Evolutionary conservation across 495 filamentous ascomycete species (phyloP).

Genomic region (Clohesyomyces aquaticus): DNA sequence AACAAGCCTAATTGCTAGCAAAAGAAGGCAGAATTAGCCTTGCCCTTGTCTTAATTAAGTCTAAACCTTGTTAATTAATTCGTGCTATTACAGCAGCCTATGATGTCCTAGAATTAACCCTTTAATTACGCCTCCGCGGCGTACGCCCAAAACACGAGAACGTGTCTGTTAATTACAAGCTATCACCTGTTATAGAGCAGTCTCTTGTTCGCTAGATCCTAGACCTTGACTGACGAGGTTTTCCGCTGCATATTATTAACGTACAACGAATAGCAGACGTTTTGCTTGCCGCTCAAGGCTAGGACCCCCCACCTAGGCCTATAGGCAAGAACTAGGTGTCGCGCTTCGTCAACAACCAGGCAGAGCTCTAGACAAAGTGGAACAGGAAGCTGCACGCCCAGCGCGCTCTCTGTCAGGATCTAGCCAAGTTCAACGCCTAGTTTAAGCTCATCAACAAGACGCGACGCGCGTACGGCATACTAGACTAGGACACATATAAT

Average conservation of each 20-base stretch:
- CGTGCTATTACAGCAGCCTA: conserved; percentile 8
- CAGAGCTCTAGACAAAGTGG: conserved; percentile 27
- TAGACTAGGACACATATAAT: too few species aligned
- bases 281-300: conserved; percentile 7
- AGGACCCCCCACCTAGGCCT: conserved; percentile 13
- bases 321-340: conserved; percentile 17
- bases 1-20: conserved; percentile 11
- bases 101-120: conserved; percentile 5
- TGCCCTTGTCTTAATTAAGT: conserved; percentile 17
- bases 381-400: conserved; percentile 24
- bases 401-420: conserved; percentile 4
- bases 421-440: too few species aligned
- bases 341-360: conserved; percentile 22
- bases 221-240: conserved; percentile 24
- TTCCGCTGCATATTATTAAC: conserved; percentile 23
- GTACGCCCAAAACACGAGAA: neutral
- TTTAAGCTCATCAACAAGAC: too few species aligned
- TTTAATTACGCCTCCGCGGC: conserved; percentile 1
- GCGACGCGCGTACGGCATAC: too few species aligned
- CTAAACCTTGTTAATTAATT: conserved; percentile 9
- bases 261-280: conserved; percentile 18
- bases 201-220: conserved; percentile 17
- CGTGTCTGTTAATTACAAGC: neutral
- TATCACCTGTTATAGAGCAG: conserved; percentile 9
- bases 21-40: conserved; percentile 14